phyloP scores from a whole-genome alignment of 2,329 filamentous ascomycete genomes.

The Cryphonectria carpinicola region DNA sequence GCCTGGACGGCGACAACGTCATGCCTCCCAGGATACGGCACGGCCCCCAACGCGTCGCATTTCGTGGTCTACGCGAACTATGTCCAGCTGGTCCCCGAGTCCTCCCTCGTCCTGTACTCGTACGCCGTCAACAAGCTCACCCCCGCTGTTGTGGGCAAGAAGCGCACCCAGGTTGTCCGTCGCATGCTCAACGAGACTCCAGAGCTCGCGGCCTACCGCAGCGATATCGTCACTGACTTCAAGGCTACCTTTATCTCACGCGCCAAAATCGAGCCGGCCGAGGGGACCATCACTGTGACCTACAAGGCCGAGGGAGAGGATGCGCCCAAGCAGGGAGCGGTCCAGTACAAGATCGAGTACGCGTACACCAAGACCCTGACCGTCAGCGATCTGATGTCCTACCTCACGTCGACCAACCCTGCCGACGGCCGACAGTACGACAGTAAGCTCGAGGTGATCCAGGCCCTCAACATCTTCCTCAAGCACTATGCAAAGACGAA shows the following conservation, averaged over 20 bases:
- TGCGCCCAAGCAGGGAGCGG: constrained; percentile 31
- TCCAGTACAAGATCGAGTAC: constrained; percentile 33
- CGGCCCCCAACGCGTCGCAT: constrained; percentile 15
- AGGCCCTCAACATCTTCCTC: constrained; percentile 73
- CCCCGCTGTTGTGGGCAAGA: constrained; percentile 28
- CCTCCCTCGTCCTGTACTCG: constrained; percentile 30
- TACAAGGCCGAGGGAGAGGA: constrained; percentile 40
- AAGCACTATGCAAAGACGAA: constrained; percentile 41
- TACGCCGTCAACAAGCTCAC: constrained; percentile 31
- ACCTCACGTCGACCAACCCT: constrained; percentile 35
- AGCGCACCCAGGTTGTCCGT: constrained; percentile 30
- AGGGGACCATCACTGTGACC: constrained; percentile 17
- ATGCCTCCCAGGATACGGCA: constrained; percentile 33
- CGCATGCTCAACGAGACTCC: constrained; percentile 33
- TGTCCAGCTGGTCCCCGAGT: constrained; percentile 27
- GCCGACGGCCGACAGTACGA: constrained; percentile 27
- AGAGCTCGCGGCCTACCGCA: constrained; percentile 26
- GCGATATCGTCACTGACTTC: constrained; percentile 41
- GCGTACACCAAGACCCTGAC: constrained; percentile 34
- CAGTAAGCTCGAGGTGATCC: constrained; percentile 55
- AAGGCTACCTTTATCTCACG: constrained; percentile 39
- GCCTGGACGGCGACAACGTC: constrained; percentile 1
- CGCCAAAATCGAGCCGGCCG: constrained; percentile 29
- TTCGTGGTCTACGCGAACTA: constrained; percentile 36
- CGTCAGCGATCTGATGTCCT: constrained; percentile 33